phyloP scores from a whole-genome alignment of 1,139 yeast genomes.

The Scheffersomyces insectosa region DNA sequence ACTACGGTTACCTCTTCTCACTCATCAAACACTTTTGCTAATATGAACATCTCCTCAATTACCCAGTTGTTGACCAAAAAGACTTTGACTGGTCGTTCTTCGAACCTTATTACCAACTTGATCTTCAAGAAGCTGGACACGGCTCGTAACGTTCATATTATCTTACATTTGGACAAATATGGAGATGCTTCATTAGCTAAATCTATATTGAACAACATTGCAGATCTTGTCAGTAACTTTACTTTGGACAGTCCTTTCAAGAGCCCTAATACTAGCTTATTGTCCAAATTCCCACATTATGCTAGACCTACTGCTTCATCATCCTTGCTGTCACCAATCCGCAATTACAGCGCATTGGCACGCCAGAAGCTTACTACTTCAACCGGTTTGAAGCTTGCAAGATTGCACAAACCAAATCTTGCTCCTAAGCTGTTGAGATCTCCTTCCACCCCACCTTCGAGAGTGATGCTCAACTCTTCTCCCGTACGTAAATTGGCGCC shows the following conservation, averaged over 20 bases:
- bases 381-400: slow-evolving; percentile 8
- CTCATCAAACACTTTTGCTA: slow-evolving; percentile 25
- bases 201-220: slow-evolving; percentile 29
- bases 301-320: slow-evolving; percentile 35
- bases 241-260: slow-evolving; percentile 12
- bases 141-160: slow-evolving; percentile 22
- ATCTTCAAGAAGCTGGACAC: slow-evolving; percentile 21
- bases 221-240: slow-evolving; percentile 23
- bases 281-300: slow-evolving; percentile 22
- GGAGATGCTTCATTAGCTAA: slow-evolving; percentile 28
- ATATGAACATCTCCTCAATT: slow-evolving; percentile 29
- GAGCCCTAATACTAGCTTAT: slow-evolving; percentile 3
- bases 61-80: slow-evolving; percentile 23
- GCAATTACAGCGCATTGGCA: background rate
- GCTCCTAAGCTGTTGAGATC: slow-evolving; percentile 7
- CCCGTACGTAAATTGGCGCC: slow-evolving; percentile 3
- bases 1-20: background rate
- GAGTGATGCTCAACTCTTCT: slow-evolving; percentile 7
- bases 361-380: slow-evolving; percentile 8
- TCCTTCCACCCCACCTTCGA: slow-evolving; percentile 5
- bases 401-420: slow-evolving; percentile 4
- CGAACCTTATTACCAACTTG: slow-evolving; percentile 30
- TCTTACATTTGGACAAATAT: slow-evolving; percentile 29
- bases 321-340: background rate
- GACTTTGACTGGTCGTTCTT: slow-evolving; percentile 19